Conservation (phyloP, 768 basidiomycete species). For the Xerocomellus dryophilus region DNA sequence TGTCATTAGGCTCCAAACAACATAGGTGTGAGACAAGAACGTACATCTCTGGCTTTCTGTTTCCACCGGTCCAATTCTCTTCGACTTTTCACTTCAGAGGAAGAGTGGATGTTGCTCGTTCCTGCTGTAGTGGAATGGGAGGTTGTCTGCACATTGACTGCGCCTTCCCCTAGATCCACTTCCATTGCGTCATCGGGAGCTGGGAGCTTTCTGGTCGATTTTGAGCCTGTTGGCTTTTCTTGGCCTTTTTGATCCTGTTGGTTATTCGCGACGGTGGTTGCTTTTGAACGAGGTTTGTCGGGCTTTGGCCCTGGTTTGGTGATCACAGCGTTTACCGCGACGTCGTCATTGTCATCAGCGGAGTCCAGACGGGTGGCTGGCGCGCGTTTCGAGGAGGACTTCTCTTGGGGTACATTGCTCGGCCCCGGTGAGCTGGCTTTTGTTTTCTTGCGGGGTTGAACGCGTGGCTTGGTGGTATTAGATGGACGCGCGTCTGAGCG, state of each 20-base stretch:
- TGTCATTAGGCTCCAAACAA: background rate
- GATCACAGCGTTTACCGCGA: background rate
- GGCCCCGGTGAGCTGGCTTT: conserved; percentile 13
- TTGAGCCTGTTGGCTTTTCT: conserved; percentile 10
- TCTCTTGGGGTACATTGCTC: conserved; percentile 13
- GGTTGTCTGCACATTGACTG: background rate
- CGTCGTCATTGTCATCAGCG: background rate
- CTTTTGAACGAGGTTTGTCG: conserved; percentile 17
- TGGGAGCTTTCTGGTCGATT: conserved; percentile 6
- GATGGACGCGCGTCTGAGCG: conserved; percentile 6
- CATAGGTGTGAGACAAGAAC: background rate
- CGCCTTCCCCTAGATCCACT: conserved; percentile 5
- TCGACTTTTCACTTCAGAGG: conserved; percentile 14
- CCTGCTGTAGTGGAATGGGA: conserved; percentile 6
- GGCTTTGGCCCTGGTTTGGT: conserved; percentile 11
- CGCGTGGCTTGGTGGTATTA: conserved; percentile 15
- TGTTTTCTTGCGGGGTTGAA: conserved; percentile 18
- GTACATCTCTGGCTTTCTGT: conserved; percentile 28
- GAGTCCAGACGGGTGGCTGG: background rate
- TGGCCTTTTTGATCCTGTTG: conserved; percentile 8
- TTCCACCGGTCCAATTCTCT: conserved; percentile 33
- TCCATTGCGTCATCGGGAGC: conserved; percentile 14
- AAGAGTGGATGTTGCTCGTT: conserved; percentile 8
- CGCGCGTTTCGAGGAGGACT: conserved; percentile 16
- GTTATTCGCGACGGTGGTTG: background rate